Percentiles rank a stretch among this genome's conserved stretches.
Evolutionary conservation across 106 monocot genomes (phyloP).

Genomic region (Dendrobium catenatum): DNA sequence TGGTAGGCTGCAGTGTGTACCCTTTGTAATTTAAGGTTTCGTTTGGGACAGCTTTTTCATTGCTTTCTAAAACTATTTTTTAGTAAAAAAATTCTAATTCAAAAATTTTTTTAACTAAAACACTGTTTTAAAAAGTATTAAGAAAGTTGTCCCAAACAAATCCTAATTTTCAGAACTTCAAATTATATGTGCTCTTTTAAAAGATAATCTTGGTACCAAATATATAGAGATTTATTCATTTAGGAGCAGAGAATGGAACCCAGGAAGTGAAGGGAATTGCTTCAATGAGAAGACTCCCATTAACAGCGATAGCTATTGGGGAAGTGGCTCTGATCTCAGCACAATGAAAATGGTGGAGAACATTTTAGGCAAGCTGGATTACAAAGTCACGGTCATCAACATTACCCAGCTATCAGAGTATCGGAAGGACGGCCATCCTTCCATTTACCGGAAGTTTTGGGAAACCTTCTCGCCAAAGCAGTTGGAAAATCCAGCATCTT

Average conservation of each 20-base stretch:
- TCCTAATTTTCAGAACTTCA: no score
- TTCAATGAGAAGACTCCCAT: constrained; percentile 47
- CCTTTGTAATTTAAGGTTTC: no score
- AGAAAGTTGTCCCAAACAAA: no score
- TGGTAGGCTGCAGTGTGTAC: no score
- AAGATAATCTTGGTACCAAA: no score
- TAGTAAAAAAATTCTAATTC: no score
- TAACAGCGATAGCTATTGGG: constrained; percentile 46
- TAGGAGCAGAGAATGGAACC: constrained; percentile 73
- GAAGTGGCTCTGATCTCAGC: constrained; percentile 52
- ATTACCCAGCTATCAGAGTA: constrained; percentile 83
- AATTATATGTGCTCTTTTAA: no score
- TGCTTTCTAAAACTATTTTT: no score
- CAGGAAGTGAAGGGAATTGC: constrained; percentile 59
- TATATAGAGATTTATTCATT: not conserved
- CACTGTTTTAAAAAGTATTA: no score
- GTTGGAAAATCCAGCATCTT: constrained; percentile 51
- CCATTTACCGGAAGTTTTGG: constrained; percentile 78
- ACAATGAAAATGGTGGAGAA: constrained; percentile 49
- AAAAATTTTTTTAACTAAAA: no score
- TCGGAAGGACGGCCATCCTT: constrained; percentile 75
- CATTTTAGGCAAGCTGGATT: constrained; percentile 22
- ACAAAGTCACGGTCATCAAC: constrained; percentile 57
- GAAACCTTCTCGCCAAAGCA: constrained; percentile 44
- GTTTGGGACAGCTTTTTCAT: no score